phyloP scores from a whole-genome alignment of 768 basidiomycete species.

The Podaxis pistillaris region DNA sequence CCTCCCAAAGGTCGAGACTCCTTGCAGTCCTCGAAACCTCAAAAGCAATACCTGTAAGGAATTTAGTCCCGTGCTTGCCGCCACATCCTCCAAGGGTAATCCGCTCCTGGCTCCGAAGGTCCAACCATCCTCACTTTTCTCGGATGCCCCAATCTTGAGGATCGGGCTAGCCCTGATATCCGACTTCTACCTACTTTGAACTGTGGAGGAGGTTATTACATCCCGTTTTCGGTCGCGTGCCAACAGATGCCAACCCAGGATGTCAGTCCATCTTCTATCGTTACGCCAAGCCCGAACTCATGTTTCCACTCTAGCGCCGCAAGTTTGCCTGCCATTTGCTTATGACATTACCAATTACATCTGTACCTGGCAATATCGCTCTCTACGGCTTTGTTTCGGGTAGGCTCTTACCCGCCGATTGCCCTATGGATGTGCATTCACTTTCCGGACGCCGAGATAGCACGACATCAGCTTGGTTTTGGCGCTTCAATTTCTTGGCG shows the following conservation, averaged over 20 bases:
- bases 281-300: background rate
- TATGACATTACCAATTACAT: background rate
- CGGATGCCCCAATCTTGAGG: background rate
- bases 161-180: background rate
- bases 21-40: no score
- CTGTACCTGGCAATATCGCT: background rate
- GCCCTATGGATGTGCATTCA: background rate
- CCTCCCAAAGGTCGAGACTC: no score
- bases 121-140: background rate
- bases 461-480: background rate
- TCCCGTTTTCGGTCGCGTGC: background rate
- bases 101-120: background rate
- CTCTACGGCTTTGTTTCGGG: background rate
- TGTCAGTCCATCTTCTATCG: background rate
- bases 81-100: background rate
- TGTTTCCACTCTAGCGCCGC: slow-evolving; percentile 11
- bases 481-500: slow-evolving; percentile 3
- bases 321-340: background rate
- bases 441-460: background rate
- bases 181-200: background rate
- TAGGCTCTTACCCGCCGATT: background rate
- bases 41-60: no score
- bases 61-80: no score
- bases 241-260: background rate
- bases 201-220: background rate